Evolutionary conservation across 2,329 filamentous ascomycete genomes (phyloP).

Genomic region (Arthrobotrys pseudoclavata): DNA sequence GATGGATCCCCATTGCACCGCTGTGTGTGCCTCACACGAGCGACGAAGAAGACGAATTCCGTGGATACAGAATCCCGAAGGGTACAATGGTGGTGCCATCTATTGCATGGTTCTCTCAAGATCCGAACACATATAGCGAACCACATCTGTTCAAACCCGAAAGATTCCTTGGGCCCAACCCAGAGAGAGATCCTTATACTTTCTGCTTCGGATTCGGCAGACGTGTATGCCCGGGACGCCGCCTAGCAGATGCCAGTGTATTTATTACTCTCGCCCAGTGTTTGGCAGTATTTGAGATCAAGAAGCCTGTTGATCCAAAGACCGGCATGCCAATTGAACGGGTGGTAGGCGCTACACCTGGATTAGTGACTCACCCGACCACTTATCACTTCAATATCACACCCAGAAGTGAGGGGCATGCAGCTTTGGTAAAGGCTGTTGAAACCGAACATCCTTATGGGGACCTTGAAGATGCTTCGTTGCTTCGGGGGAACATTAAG

Average conservation of each 20-base stretch:
- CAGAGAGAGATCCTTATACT: conserved; percentile 67
- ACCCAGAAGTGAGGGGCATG: conserved; percentile 35
- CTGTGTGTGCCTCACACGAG: conserved; percentile 70
- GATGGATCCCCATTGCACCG: conserved; percentile 73
- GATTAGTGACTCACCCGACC: conserved; percentile 30
- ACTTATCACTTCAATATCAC: conserved; percentile 33
- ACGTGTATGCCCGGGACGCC: conserved; percentile 73
- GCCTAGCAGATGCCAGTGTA: conserved; percentile 70
- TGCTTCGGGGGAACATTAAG: conserved; percentile 15
- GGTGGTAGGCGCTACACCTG: conserved; percentile 34
- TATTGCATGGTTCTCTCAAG: conserved; percentile 73
- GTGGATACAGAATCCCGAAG: conserved; percentile 71
- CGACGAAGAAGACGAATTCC: conserved; percentile 71
- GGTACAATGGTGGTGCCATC: conserved; percentile 71
- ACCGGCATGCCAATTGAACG: conserved; percentile 53
- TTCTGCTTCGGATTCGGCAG: conserved; percentile 73
- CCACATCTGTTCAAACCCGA: conserved; percentile 75
- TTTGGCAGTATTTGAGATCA: conserved; percentile 69
- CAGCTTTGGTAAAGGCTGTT: conserved; percentile 10
- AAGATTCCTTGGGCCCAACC: conserved; percentile 67
- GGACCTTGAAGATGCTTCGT: conserved; percentile 28
- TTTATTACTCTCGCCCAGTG: conserved; percentile 70
- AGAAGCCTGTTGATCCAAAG: conserved; percentile 58
- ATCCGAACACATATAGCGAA: conserved; percentile 74
- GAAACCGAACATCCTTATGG: conserved; percentile 25